Percentiles rank a stretch among this genome's conserved stretches.
These are phyloP conservation scores for Verticillium tricorpus DNA, from an alignment of 2,329 filamentous ascomycete genomes.

Conservation along the genomic window DNA sequence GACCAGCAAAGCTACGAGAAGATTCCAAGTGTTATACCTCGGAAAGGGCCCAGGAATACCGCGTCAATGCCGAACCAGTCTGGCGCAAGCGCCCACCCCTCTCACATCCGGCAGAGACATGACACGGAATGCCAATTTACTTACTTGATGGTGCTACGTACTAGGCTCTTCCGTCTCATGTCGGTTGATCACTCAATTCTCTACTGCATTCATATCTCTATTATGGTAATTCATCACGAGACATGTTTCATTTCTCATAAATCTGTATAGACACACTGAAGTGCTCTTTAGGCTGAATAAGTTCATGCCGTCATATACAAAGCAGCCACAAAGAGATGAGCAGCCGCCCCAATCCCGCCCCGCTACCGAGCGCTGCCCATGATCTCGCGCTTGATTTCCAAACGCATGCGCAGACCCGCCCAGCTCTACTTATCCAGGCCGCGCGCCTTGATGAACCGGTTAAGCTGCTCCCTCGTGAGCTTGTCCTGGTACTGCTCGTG, in stretches of 20 bases:
- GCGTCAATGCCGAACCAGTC: background rate
- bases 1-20: background rate
- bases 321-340: too few species aligned
- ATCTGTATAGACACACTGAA: too few species aligned
- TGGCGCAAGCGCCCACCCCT: too few species aligned
- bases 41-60: background rate
- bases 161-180: too few species aligned
- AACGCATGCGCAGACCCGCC: background rate
- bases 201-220: background rate
- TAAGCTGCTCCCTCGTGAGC: conserved; percentile 52
- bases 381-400: background rate
- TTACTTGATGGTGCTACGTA: too few species aligned
- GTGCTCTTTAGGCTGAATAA: too few species aligned
- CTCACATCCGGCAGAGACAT: too few species aligned
- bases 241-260: background rate
- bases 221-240: background rate
- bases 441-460: conserved; percentile 54
- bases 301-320: too few species aligned
- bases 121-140: too few species aligned
- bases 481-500: conserved; percentile 59
- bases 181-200: background rate
- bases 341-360: too few species aligned
- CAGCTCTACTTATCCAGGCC: conserved; percentile 44
- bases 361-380: background rate
- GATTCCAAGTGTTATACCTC: background rate